A percentile compares a stretch with the other conserved stretches of the same genome.
These are phyloP conservation scores for Trametes elegans DNA, from an alignment of 768 basidiomycete genomes.

Conservation along the genomic window DNA sequence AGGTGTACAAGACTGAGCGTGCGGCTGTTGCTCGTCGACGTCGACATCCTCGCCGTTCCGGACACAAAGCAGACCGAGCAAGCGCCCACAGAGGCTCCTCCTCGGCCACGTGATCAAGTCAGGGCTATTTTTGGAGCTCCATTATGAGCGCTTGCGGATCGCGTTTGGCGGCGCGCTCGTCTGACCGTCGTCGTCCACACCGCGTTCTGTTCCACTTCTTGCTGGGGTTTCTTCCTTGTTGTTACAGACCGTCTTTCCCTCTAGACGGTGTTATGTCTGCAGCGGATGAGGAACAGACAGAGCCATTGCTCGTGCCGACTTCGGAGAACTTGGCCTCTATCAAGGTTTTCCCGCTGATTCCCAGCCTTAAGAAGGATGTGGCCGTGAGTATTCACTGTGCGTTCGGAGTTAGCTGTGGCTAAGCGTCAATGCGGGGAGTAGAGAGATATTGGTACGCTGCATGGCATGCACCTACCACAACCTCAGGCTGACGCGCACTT, in stretches of 20 bases:
- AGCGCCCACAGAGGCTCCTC: background rate
- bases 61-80: background rate
- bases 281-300: constrained; percentile 26
- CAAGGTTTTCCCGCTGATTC: constrained; percentile 81
- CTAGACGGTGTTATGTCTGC: background rate
- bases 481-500: background rate
- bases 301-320: constrained; percentile 48
- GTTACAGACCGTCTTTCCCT: background rate
- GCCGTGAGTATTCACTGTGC: constrained; percentile 45
- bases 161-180: background rate
- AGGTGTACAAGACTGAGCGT: constrained; percentile 25
- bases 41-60: background rate
- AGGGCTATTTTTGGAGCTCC: background rate
- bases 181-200: background rate
- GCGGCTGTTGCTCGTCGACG: background rate
- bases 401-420: background rate
- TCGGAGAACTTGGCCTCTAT: constrained; percentile 57
- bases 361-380: constrained; percentile 66
- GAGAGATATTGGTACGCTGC: constrained; percentile 29
- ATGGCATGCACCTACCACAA: background rate
- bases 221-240: background rate
- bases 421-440: background rate
- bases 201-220: background rate
- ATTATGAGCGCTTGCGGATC: background rate
- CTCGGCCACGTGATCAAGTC: background rate